Evolutionary conservation across 306 rosid species (phyloP), one percentile per base, ranked within the genome.

Genomic region (Castanospermum australe): DNA sequence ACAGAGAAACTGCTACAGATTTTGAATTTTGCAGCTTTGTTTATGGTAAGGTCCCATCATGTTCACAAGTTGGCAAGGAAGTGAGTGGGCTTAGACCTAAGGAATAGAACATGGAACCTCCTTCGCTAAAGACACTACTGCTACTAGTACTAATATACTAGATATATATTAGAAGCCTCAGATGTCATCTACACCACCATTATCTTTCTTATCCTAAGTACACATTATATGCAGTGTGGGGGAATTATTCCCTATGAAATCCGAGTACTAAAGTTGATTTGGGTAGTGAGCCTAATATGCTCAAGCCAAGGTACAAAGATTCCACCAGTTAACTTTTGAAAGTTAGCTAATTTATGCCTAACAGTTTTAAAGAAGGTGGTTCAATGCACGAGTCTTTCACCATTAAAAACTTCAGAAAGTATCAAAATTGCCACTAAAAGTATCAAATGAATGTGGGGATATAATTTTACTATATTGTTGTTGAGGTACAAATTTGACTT

Each of bases 91-190:
- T 83, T 71, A 67, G 89, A 83, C 87, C 89, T 84, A 86, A 85
- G 59, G 94, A 89, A 91, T 80, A 75, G 82, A 89, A 82, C 67
- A 85, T 36, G 69, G 86, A 83, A 85, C 87, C 84, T 84, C 77
- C 67, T 75, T 65, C 70, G 38, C 50, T n/a, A n/a, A n/a, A n/a
- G n/a, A n/a, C n/a, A n/a, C n/a, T 69, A 71, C 6, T 65, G 73
- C 44, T 69, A n/a, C n/a, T n/a, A n/a, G n/a, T n/a, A n/a, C n/a
- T n/a, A 69, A n/a, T 20, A 33, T 71, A 41, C 32, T 67, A 56
- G 39, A 75, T 38, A 62, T 8, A 25, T 44, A 51, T 47, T 78
- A 71, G 54, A 78, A 72, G 20, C 82, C 22, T 41, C 57, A 45
- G 10, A 20, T 75, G 54, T 21, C 72, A 42, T 39, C n/a, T n/a